phyloP scores from a whole-genome alignment of 2,329 filamentous ascomycete genomes.

The Penicillium frequentans region DNA sequence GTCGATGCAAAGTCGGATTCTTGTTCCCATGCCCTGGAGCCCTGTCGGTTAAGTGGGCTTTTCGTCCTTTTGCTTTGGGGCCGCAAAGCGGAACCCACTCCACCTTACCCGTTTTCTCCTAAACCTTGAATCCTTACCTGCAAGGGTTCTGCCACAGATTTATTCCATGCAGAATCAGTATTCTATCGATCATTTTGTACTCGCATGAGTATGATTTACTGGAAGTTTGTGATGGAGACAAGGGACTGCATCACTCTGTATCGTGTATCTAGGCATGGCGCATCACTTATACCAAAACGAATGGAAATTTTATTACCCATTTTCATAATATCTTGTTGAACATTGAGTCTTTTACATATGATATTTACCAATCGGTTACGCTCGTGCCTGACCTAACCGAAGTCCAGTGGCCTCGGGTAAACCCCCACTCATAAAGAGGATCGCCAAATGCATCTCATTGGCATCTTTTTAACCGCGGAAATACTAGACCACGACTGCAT shows the following conservation, averaged over 20 bases:
- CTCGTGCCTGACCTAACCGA: constrained; percentile 6
- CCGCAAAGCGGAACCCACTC: neutral
- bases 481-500: constrained; percentile 5
- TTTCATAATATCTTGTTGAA: neutral
- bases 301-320: neutral
- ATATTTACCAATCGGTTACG: neutral
- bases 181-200: neutral
- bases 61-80: neutral
- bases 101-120: neutral
- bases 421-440: constrained; percentile 16
- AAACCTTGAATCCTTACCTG: constrained; percentile 1
- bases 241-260: constrained; percentile 11
- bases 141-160: neutral
- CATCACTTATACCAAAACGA: constrained; percentile 2
- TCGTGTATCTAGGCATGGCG: constrained; percentile 22
- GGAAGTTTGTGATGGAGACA: neutral
- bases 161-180: neutral
- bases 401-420: constrained; percentile 15
- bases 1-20: constrained; percentile 88
- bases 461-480: constrained; percentile 14
- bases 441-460: constrained; percentile 5
- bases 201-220: neutral
- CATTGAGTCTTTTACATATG: too few relatives aligned
- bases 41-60: constrained; percentile 68
- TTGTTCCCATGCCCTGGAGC: constrained; percentile 96